Base-by-base conservation (phyloP, 1,284 basidiomycete genomes). In the Cutaneotrichosporon sp. region DNA sequence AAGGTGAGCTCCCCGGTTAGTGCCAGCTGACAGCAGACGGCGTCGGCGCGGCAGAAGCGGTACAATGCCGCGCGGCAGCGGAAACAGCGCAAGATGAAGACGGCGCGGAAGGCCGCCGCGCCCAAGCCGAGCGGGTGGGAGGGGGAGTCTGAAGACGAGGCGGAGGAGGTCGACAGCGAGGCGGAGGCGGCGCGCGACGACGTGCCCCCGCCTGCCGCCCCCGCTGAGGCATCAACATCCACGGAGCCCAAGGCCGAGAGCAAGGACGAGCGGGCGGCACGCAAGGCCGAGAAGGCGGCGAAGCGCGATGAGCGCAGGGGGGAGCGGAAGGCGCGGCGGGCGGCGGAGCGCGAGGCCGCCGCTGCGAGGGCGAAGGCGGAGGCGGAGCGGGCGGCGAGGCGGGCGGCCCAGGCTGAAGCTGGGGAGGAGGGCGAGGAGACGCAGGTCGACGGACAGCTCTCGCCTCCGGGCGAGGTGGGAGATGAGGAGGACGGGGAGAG, bases 61-160 rank as follows among this genome's bases (percentile, higher is more conserved):
- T 89, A 89, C 75, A 58, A 89, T 89, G 77, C 84, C 84, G 68
- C 83, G 84, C 10, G 47, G 47, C 47, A 50, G n/a, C 11, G 47
- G 58, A 83, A 85, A 56, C 81, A 84, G 73, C 87, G 87, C 73
- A 80, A 82, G 45, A 81, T 82, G 54, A 80, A 83, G 59, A 81
- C 82, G 60, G 75, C 80, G 0, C 71, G 74, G 22, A 76, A 76
- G 56, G 73, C 72, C 10, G 62, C 77, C 2, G 70, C 77, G 43
- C 79, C 79, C 11, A 81, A 79, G 65, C 68, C 68, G 49, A 76
- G 72, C 54, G 56, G 51, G 10, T 69, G 64, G 59, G 64, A 54
- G 20, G 29, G 65, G 50, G 60, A 51, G 11, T 27, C 25, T 25
- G 27, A 45, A 58, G 60, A 58, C 1, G 46, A 7, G 14, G 51